Base-by-base conservation (phyloP, 2,329 filamentous ascomycete species). In the Trichoderma lentiforme region DNA sequence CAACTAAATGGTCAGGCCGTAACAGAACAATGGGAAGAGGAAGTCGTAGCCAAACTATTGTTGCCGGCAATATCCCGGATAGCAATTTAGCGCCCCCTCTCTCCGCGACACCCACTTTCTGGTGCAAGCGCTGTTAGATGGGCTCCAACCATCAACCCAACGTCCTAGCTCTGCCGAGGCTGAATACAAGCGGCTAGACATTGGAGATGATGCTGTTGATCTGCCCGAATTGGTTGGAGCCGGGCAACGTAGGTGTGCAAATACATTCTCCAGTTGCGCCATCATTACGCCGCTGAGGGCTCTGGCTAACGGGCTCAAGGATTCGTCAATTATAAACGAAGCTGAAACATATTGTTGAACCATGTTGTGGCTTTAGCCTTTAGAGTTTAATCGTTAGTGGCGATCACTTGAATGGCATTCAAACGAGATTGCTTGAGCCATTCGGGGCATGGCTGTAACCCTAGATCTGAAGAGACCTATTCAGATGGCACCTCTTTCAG, bases 21-120 rank as follows among this genome's bases (percentile, higher is more conserved):
- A 72, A 74, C 77, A 76, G 73, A 77, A 79, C 77, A 78, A 76
- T 75, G 71, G 70, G 57, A 74, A 73, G 60, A 64, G 72, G 74
- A 70, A 72, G 68, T 73, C 62, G 69, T 60, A 69, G 72, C 71
- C 73, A 58, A 62, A 69, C 72, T 70, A 70, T 73, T 74, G 74
- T 77, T 51, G 68, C 73, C 73, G 74, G 76, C 30, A 73, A 73
- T 77, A 78, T 67, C 53, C 76, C 75, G 74, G 75, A 70, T 75
- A 76, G 58, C 72, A 74, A 72, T 73, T 73, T 70, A 62, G 67
- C 58, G 57, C 68, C 21, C n/a, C 34, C 36, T 21, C 57, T 62
- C 28, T 26, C 34, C 21, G 26, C 51, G 18, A 36, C 43, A 11
- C 60, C 61, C 62, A 58, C 51, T 58, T 64, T 60, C 61, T 26